Percentiles rank a stretch among this genome's conserved stretches.
Evolutionary conservation across 164 flowering plant species (phyloP).

Genomic region (Saururus chinensis): DNA sequence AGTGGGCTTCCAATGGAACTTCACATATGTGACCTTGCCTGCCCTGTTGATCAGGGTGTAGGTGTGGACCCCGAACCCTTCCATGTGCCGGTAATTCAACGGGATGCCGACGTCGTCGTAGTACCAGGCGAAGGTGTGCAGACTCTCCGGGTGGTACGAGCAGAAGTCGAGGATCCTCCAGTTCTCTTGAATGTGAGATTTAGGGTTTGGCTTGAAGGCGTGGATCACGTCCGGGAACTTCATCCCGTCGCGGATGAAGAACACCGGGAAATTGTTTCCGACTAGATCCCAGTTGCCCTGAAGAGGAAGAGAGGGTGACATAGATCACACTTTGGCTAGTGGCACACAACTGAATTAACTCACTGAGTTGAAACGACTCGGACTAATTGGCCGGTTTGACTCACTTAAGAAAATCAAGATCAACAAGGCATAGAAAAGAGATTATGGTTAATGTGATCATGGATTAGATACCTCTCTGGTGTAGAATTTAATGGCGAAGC

Average conservation of each 20-base stretch:
- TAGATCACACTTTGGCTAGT: not conserved
- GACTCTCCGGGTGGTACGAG: slow-evolving; percentile 69
- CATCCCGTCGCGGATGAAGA: slow-evolving; percentile 63
- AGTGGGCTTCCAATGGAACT: slow-evolving; percentile 86
- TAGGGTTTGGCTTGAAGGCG: slow-evolving; percentile 61
- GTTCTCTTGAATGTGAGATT: slow-evolving; percentile 61
- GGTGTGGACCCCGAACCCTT: slow-evolving; percentile 77
- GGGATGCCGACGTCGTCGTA: slow-evolving; percentile 81
- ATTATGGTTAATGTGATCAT: not conserved
- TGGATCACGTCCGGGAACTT: slow-evolving; percentile 67
- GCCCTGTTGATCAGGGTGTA: slow-evolving; percentile 61
- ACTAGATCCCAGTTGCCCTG: slow-evolving; percentile 61
- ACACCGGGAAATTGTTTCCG: slow-evolving; percentile 67
- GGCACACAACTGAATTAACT: too few relatives aligned
- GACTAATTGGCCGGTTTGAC: too few relatives aligned
- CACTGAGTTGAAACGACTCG: too few relatives aligned
- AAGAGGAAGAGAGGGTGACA: not conserved
- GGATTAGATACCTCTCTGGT: slow-evolving; percentile 57
- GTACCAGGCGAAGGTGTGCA: slow-evolving; percentile 62
- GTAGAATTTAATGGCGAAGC: slow-evolving; percentile 69
- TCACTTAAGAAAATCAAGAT: too few relatives aligned
- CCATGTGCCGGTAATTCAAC: slow-evolving; percentile 81
- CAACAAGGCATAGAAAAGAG: too few relatives aligned
- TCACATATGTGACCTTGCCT: slow-evolving; percentile 66
- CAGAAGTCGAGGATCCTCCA: slow-evolving; percentile 58